Evolutionary conservation across 768 basidiomycete species (phyloP).

Genomic region (Tubosaeta sp.): DNA sequence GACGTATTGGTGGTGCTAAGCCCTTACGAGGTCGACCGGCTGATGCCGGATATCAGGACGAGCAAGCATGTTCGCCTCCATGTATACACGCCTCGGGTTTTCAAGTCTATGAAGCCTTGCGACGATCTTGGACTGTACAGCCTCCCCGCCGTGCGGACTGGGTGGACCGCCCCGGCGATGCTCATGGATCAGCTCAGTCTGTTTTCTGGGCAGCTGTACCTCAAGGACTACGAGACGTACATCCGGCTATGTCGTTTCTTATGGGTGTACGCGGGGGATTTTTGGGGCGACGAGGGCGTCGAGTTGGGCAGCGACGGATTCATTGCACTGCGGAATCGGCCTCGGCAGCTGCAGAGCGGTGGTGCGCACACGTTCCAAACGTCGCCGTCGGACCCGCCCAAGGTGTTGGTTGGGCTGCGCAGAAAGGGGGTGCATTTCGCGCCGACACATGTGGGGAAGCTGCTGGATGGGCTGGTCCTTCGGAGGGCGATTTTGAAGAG

Average conservation of each 20-base stretch:
- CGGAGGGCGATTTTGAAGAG: background rate
- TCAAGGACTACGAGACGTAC: background rate
- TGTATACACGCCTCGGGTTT: too few relatives aligned
- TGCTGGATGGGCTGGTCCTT: background rate
- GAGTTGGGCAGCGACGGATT: background rate
- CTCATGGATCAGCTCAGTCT: background rate
- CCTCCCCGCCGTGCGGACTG: background rate
- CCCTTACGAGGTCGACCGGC: background rate
- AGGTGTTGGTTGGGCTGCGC: background rate
- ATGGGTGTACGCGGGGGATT: background rate
- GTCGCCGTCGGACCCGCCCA: background rate
- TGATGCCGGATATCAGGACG: background rate
- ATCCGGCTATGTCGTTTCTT: background rate
- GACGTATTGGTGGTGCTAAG: background rate
- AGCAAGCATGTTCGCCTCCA: background rate
- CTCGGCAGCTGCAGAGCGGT: background rate
- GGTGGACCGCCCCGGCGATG: background rate
- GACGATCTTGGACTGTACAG: background rate
- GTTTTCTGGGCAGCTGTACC: background rate
- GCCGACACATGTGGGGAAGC: background rate
- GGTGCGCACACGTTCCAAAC: background rate
- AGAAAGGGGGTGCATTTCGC: background rate
- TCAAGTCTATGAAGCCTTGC: too few relatives aligned
- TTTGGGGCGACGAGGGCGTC: background rate
- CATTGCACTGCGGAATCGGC: background rate